These are phyloP conservation scores for Boletellus sp. DNA, from an alignment of 768 basidiomycete genomes.

Conservation along the genomic window DNA sequence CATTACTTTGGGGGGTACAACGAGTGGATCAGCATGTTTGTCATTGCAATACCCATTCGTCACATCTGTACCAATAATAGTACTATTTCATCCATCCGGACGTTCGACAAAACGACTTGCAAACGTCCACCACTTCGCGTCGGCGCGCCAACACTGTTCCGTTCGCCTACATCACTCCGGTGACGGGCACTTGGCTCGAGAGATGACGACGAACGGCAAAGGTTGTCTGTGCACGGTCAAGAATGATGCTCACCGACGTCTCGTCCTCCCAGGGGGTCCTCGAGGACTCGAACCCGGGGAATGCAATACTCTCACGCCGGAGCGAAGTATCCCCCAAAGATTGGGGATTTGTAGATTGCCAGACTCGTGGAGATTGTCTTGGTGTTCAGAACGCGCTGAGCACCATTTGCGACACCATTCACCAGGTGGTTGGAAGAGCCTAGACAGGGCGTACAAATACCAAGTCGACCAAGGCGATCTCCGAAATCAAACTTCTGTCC, in stretches of 20 bases:
- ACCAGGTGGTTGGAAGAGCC: conserved; percentile 45
- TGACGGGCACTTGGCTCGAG: conserved; percentile 46
- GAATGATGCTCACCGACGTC: conserved; percentile 46
- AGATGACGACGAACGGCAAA: conserved; percentile 48
- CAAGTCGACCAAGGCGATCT: too few relatives aligned
- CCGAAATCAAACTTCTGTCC: conserved; percentile 37
- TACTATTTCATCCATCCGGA: background rate
- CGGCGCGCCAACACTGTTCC: conserved; percentile 54
- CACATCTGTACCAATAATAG: too few relatives aligned
- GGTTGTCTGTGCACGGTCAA: conserved; percentile 53
- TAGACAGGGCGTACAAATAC: too few relatives aligned
- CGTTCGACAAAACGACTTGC: conserved; percentile 29
- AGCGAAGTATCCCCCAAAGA: conserved; percentile 49
- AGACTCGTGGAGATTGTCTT: conserved; percentile 43
- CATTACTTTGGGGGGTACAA: too few relatives aligned
- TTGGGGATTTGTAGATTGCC: too few relatives aligned
- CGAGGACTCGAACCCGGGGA: conserved; percentile 50
- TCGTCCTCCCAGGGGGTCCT: conserved; percentile 61
- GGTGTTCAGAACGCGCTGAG: conserved; percentile 39
- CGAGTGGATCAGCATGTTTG: too few relatives aligned
- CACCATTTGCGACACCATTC: conserved; percentile 27
- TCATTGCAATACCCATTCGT: too few relatives aligned
- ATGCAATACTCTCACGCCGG: conserved; percentile 49
- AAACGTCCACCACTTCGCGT: conserved; percentile 37
- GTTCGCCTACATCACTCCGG: conserved; percentile 54